Evolutionary conservation across 257 asterid genomes (phyloP).

Genomic region (Pogostemon cablin): DNA sequence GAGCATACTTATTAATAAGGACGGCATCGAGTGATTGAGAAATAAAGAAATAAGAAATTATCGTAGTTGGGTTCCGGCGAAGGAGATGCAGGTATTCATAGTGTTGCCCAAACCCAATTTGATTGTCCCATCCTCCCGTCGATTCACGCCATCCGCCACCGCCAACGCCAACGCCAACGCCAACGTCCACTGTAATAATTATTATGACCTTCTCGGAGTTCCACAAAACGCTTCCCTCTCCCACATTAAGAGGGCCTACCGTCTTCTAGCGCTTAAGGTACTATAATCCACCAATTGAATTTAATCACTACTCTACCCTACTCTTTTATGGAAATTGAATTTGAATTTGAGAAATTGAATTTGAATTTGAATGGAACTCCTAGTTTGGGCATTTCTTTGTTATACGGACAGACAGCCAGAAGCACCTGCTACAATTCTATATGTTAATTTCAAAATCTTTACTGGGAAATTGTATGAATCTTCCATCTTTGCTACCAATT

Average conservation of each 20-base stretch:
- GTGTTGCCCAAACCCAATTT: constrained; percentile 28
- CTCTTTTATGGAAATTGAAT: no score
- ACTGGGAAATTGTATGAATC: no score
- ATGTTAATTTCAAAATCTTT: no score
- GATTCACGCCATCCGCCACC: constrained; percentile 44
- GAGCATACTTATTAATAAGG: no score
- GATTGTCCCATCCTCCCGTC: constrained; percentile 36
- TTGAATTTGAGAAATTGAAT: no score
- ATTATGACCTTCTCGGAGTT: constrained; percentile 71
- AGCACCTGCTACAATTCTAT: no score
- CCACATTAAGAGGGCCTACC: constrained; percentile 71
- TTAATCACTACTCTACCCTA: background rate
- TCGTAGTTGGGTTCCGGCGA: background rate
- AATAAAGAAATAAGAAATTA: constrained; percentile 17
- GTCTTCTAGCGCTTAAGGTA: constrained; percentile 88
- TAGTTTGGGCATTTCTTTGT: no score
- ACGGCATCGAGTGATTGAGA: no score
- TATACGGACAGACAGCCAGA: no score
- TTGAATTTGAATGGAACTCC: no score
- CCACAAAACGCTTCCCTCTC: constrained; percentile 58
- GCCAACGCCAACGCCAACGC: constrained; percentile 42
- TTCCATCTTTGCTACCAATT: no score
- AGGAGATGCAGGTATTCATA: constrained; percentile 53
- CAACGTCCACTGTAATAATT: constrained; percentile 43
- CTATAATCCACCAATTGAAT: background rate